A percentile compares a stretch with the other conserved stretches of the same genome.
Evolutionary conservation across 805 yeast species (phyloP).

Genomic region (Nakazawaea holstii): DNA sequence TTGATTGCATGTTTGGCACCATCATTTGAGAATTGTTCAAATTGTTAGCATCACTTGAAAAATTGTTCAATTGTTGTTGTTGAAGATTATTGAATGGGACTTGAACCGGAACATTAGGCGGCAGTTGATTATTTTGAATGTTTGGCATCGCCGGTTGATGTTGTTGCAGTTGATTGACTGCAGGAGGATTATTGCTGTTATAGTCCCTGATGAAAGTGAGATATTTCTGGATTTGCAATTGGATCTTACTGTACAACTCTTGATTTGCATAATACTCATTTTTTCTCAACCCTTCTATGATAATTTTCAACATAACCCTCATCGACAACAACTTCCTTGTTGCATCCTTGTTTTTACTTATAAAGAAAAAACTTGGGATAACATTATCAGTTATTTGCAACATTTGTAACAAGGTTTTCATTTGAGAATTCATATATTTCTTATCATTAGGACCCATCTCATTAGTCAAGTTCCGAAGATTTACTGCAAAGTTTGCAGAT

Average conservation of each 20-base stretch:
- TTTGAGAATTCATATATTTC: slow-evolving; percentile 48
- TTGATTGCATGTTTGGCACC: slow-evolving; percentile 5
- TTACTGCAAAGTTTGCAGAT: slow-evolving; percentile 60
- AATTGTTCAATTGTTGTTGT: slow-evolving; percentile 3
- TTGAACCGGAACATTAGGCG: background rate
- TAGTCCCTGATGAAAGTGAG: slow-evolving; percentile 69
- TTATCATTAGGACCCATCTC: slow-evolving; percentile 61
- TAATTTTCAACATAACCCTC: slow-evolving; percentile 73
- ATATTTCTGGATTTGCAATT: slow-evolving; percentile 67
- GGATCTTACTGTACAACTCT: slow-evolving; percentile 63
- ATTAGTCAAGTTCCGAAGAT: slow-evolving; percentile 60
- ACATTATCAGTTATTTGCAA: slow-evolving; percentile 68
- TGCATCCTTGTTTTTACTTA: slow-evolving; percentile 71
- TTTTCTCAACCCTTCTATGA: slow-evolving; percentile 61
- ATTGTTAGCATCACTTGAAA: background rate
- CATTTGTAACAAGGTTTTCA: slow-evolving; percentile 51
- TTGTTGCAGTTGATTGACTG: slow-evolving; percentile 15
- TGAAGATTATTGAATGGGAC: background rate
- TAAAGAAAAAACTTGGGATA: slow-evolving; percentile 70
- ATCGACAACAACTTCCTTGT: slow-evolving; percentile 73
- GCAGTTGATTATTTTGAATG: slow-evolving; percentile 7
- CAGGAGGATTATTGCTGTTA: slow-evolving; percentile 29
- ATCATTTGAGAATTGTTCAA: slow-evolving; percentile 3
- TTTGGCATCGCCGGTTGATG: slow-evolving; percentile 17
- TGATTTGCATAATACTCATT: slow-evolving; percentile 69